Evolutionary conservation across 805 yeast species (phyloP).

Genomic region (Deakozyma indianensis): DNA sequence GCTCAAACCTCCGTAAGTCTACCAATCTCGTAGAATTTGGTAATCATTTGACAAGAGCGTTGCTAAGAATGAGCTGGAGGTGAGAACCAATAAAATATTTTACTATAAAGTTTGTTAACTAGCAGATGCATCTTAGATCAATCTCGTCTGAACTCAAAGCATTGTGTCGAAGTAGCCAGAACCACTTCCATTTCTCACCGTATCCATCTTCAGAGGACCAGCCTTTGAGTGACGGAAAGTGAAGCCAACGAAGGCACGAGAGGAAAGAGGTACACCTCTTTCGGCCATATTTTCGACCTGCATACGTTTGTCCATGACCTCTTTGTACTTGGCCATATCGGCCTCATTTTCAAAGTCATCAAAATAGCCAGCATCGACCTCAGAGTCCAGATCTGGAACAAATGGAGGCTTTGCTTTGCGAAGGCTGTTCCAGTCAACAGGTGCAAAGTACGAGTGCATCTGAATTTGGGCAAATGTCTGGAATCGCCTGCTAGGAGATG

Average conservation of each 20-base stretch:
- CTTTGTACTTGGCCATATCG: conserved; percentile 95
- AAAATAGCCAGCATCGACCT: conserved; percentile 96
- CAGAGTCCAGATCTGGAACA: conserved; percentile 91
- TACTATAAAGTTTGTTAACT: too few species aligned
- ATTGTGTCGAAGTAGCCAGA: conserved; percentile 4
- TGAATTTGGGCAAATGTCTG: conserved; percentile 71
- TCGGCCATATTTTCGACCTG: conserved; percentile 73
- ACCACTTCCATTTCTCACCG: neutral
- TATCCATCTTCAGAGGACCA: conserved; percentile 1
- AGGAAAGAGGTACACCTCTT: conserved; percentile 38
- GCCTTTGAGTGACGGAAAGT: conserved; percentile 71
- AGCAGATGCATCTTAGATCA: too few species aligned
- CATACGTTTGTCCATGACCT: conserved; percentile 83
- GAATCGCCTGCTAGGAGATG: conserved; percentile 62
- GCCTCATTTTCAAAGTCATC: conserved; percentile 95
- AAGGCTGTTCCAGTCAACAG: conserved; percentile 62
- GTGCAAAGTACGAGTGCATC: conserved; percentile 68
- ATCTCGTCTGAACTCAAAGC: conserved; percentile 3
- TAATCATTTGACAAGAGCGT: too few species aligned
- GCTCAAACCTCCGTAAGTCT: too few species aligned
- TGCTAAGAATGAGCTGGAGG: too few species aligned
- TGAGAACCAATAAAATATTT: too few species aligned
- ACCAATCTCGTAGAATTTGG: too few species aligned
- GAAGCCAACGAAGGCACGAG: conserved; percentile 77
- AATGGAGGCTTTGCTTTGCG: conserved; percentile 78